phyloP scores from a whole-genome alignment of 306 rosid genomes.

The Sechiopsis laciniata region DNA sequence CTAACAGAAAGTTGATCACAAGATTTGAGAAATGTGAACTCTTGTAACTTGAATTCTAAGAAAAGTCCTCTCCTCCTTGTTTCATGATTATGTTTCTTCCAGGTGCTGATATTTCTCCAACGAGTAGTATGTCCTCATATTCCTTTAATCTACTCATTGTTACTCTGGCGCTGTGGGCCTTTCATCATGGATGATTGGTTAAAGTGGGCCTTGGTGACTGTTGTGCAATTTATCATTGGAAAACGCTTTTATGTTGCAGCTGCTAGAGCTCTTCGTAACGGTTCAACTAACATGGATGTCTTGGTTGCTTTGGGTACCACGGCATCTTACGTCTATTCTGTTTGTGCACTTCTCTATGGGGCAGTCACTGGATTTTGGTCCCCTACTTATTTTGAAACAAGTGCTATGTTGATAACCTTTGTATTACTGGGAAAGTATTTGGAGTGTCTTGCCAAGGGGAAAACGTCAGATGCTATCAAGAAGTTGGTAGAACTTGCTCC shows the following conservation, averaged over 20 bases:
- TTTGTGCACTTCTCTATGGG: conserved; percentile 89
- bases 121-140: conserved; percentile 86
- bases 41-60: background rate
- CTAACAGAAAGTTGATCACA: background rate
- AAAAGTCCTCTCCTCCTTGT: background rate
- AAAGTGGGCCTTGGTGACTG: conserved; percentile 87
- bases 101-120: conserved; percentile 76
- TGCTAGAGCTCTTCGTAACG: conserved; percentile 88
- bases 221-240: conserved; percentile 85
- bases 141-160: conserved; percentile 61
- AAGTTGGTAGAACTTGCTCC: conserved; percentile 91
- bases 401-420: conserved; percentile 98
- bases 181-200: conserved; percentile 87
- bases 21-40: too few relatives aligned
- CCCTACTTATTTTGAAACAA: conserved; percentile 92
- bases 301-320: conserved; percentile 97
- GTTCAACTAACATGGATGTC: conserved; percentile 98
- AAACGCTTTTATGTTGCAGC: conserved; percentile 94
- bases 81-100: conserved; percentile 28
- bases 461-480: conserved; percentile 98
- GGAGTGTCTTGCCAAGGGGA: conserved; percentile 98
- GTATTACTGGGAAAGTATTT: conserved; percentile 92
- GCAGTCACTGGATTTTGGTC: conserved; percentile 95
- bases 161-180: conserved; percentile 87
- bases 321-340: conserved; percentile 90